Evolutionary conservation across 2,329 filamentous ascomycete species (phyloP), one percentile per base, ranked within the genome.

Genomic region (Graphiopsis chlorocephala): DNA sequence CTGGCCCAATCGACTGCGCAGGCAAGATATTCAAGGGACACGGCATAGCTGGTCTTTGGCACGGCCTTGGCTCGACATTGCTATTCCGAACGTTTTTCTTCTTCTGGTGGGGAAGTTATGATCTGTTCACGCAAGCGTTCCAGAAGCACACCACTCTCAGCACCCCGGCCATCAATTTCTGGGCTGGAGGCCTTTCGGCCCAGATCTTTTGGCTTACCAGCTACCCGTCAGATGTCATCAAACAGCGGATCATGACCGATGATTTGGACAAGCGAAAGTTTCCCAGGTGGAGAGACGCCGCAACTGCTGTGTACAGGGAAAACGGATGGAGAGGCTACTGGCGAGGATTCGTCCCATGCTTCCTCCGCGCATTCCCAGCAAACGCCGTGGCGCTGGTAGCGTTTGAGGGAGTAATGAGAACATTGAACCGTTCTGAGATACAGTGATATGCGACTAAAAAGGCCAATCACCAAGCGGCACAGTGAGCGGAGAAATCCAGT

Each of bases 161-260:
- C 62, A 86, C 87, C 0, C 92, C 95, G 0, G 88, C 88, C 1
- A 84, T 98, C 73, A 98, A 98, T 76, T 99, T 99, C 81, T 98
- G 94, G 94, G 94, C 95, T 0, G 95, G 95, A 3, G 95, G 95
- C 0, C 80, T 98, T 60, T 93, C 90, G 56, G 95, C 95, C 0
- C 95, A 99, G 81, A 80, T 97, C 17, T 99, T 97, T 76, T 99
- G 95, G 95, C 77, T 97, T 50, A 92, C 90, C 20, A 91, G 90
- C 68, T 98, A 98, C 75, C 94, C 95, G 1, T 91, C 88, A 56
- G 94, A 98, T 76, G 69, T 72, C 15, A 88, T 98, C 63, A 98
- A 98, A 84, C 94, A 98, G 82, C 85, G 93, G 33, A 90, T 99
- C 75, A 98, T 99, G 95, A 97, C 94, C 15, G 95, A 98, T 78